Conservation (phyloP, 108 stramenopile genomes). For the Skeletonema grethae region DNA sequence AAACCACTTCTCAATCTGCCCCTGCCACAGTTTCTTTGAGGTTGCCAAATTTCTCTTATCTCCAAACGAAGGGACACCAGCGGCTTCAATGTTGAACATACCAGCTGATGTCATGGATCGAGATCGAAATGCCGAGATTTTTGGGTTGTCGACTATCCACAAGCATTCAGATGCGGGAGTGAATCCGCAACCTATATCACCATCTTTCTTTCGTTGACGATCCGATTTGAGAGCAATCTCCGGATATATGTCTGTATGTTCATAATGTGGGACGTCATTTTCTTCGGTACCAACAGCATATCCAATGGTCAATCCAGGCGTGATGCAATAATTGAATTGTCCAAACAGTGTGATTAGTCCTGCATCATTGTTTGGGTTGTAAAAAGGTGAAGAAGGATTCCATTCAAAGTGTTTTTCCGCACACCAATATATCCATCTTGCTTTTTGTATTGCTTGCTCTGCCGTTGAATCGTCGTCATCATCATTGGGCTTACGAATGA, state of each 20-base stretch:
- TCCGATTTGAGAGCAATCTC: conserved; percentile 17
- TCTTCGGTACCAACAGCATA: conserved; percentile 62
- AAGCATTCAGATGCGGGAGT: conserved; percentile 27
- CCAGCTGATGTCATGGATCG: conserved; percentile 82
- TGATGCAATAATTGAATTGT: conserved; percentile 65
- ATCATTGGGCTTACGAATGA: conserved; percentile 19
- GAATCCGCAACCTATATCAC: conserved; percentile 47
- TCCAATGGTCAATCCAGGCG: conserved; percentile 80
- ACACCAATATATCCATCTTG: conserved; percentile 84
- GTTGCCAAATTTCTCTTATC: not conserved
- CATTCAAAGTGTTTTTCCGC: conserved; percentile 70
- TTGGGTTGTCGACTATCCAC: conserved; percentile 49
- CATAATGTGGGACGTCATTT: conserved; percentile 55
- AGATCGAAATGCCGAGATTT: conserved; percentile 71
- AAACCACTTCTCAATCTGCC: conserved; percentile 26
- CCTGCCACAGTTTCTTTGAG: conserved; percentile 28
- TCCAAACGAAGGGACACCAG: conserved; percentile 20
- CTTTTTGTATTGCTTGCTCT: conserved; percentile 12
- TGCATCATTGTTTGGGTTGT: conserved; percentile 29
- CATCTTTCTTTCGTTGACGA: conserved; percentile 3
- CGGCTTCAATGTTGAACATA: conserved; percentile 60
- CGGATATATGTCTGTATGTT: conserved; percentile 54
- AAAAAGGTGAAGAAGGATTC: conserved; percentile 50
- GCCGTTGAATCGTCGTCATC: conserved; percentile 16
- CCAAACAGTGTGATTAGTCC: conserved; percentile 31